Conservation (phyloP, 139 green algal species). For the Chlorella sorokiniana region DNA sequence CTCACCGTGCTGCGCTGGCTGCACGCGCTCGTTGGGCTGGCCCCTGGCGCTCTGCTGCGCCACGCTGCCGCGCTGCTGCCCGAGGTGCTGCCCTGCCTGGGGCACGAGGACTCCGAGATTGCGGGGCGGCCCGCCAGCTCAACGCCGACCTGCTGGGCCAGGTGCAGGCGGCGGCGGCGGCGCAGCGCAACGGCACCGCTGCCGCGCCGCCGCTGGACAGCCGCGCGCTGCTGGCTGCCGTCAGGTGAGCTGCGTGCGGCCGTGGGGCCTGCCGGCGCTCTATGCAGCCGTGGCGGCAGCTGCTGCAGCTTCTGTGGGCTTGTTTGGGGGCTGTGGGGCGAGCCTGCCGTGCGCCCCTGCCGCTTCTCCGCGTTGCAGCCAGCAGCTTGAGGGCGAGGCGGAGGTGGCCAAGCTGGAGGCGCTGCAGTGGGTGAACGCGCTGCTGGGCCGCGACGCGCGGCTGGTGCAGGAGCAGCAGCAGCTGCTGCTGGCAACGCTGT, state of each 20-base stretch:
- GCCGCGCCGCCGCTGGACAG: background rate
- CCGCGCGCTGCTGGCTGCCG: slow-evolving; percentile 4
- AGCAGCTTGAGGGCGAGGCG: slow-evolving; percentile 34
- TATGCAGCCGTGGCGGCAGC: too few relatives aligned
- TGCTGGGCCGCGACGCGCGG: slow-evolving; percentile 43
- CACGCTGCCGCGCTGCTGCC: slow-evolving; percentile 78
- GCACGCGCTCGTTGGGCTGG: slow-evolving; percentile 20
- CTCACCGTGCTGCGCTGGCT: slow-evolving; percentile 76
- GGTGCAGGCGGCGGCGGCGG: slow-evolving; percentile 9
- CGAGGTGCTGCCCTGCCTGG: slow-evolving; percentile 85
- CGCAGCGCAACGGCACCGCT: background rate
- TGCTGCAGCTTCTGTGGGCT: background rate
- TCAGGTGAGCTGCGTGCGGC: background rate
- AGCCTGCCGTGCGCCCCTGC: background rate
- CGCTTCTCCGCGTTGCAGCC: background rate
- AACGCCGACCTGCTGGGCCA: slow-evolving; percentile 20
- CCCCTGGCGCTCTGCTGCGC: slow-evolving; percentile 57
- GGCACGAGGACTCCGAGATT: slow-evolving; percentile 23
- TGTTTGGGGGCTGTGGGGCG: background rate
- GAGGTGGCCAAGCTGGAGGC: slow-evolving; percentile 83
- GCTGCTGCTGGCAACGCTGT: slow-evolving; percentile 71
- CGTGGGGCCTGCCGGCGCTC: too few relatives aligned
- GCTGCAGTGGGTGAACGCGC: slow-evolving; percentile 73
- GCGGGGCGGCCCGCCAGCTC: slow-evolving; percentile 13
- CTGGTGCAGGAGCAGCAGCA: slow-evolving; percentile 66